Evolutionary conservation across 192 early-diverging fungal species (phyloP), one percentile per base, ranked within the genome.

Genomic region (Coemansia sp.): DNA sequence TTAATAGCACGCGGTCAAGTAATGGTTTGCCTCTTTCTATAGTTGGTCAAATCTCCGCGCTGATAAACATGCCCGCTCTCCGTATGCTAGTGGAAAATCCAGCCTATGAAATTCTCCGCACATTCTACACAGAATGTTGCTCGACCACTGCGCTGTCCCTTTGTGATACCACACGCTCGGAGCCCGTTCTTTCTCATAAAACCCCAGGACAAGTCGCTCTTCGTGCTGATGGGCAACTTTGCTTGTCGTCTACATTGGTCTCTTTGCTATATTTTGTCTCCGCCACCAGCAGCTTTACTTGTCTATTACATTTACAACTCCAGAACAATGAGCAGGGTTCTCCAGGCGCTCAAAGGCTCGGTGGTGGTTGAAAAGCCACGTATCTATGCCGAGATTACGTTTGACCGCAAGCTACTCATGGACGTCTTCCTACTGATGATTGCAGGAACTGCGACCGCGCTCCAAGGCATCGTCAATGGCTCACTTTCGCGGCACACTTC

Each of bases 401-500:
- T 75, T 65, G 73, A 75, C 55, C 55, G 58, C 9, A 70, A 75
- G 68, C 63, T 75, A 29, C 53, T 69, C 36, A 24, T 75, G 3
- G 68, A 75, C 52, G 44, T 70, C 18, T 7, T 75, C 38, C 44
- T 75, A 3, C 49, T 75, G 38, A 67, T 66, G 41, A 50, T 75
- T 39, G 73, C 52, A 4, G 73, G 73, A 39, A 70, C 64, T 50
- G 58, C 49, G 20, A 69, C 63, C 18, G 67, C 68, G 3, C 38
- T 75, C 18, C 73, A 75, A 34, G 73, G 68, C 31, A 65, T 66
- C 31, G 68, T 75, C 57, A 75, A 75, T 34, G 73, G 73, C n/a
- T 40, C 61, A 5, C 67, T 75, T 10, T 75, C 73, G 29, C 62
- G 67, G 43, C 22, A 61, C 63, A 70, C 64, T 6, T 63, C 62